Base-by-base conservation (phyloP, 148 eudicot species). In the Persicaria tinctoria region DNA sequence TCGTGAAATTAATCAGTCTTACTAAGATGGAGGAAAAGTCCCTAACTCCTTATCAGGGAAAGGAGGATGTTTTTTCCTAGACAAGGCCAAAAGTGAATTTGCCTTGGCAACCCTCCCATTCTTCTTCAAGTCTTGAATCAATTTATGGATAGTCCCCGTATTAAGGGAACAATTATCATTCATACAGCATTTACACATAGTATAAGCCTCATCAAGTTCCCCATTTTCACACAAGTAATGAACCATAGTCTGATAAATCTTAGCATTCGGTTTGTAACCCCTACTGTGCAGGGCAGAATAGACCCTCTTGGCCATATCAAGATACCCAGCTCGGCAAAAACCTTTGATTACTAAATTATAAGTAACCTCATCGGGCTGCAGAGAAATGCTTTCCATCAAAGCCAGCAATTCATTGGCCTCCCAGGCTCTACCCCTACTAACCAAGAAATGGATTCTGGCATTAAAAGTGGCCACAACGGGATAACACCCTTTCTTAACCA, bases 341-440 rank as follows among this genome's bases (percentile, higher is more conserved):
- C 93, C 98, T 80, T 91, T 93, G 47, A 91, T 89, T 50, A 93
- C 97, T 86, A 93, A 86, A 81, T 91, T 93, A 83, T 88, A 91
- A 6, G 93, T 81, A 76, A 89, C 85, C 80, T 84, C 92, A 78
- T 93, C 98, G 2, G 96, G 93, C 71, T 66, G 79, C 68, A 87
- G 76, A 74, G 77, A 80, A 57, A 82, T 2, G 56, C 73, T 38
- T 73, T 82, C 79, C 95, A 93, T 91, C 77, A 84, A 75, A 10
- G 64, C 68, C 84, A 88, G 74, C 85, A 89, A 70, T 62, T 85
- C 84, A 78, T 91, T 88, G 63, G 98, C 95, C 27, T 88, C 79
- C 94, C 94, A 91, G 2, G 90, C 91, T 69, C 90, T 84, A 63
- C 94, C 87, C 78, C 72, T 76, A 76, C 57, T 79, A 60, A 89